Evolutionary conservation across 2,329 filamentous ascomycete genomes (phyloP), one percentile per base, ranked within the genome.

Genomic region (Hypoxylon sp.): DNA sequence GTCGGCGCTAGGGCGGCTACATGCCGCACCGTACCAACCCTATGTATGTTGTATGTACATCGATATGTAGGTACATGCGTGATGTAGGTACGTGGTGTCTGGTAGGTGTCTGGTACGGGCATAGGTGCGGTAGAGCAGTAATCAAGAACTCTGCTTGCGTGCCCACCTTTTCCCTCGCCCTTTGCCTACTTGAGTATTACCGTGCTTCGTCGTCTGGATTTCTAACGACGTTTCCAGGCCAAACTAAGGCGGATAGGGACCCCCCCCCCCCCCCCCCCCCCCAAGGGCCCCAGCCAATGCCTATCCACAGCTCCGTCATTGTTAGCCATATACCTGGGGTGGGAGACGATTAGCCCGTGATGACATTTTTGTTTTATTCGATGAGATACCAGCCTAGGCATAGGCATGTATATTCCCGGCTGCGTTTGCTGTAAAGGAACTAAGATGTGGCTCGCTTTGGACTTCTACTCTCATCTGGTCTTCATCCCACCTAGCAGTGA

Each of bases 101-200:
- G n/a, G n/a, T n/a, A n/a, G n/a, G n/a, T n/a, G n/a, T n/a, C n/a
- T n/a, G n/a, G n/a, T n/a, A n/a, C n/a, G n/a, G n/a, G n/a, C n/a
- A n/a, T n/a, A n/a, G n/a, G n/a, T n/a, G 46, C 45, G 18, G 15
- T 56, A 33, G 17, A 49, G 53, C 47, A 58, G 52, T 54, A 62
- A 62, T 62, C 55, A 62, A 59, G 55, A n/a, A 54, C 42, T 41
- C 55, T 47, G 55, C 62, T 58, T 58, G 50, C 51, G 43, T 56
- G 53, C 64, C 62, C 64, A 66, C 64, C 62, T 55, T 58, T 49
- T 56, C 54, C 33, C 26, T 50, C 38, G 61, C 48, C 50, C 60
- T 63, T 65, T 66, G 29, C 64, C 64, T 61, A 61, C 50, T 65
- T 63, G 63, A 65, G 63, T 63, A 63, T 62, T 56, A 55, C 58